Evolutionary conservation across 2,329 filamentous ascomycete genomes (phyloP).

Genomic region (Xylaria arbuscula): DNA sequence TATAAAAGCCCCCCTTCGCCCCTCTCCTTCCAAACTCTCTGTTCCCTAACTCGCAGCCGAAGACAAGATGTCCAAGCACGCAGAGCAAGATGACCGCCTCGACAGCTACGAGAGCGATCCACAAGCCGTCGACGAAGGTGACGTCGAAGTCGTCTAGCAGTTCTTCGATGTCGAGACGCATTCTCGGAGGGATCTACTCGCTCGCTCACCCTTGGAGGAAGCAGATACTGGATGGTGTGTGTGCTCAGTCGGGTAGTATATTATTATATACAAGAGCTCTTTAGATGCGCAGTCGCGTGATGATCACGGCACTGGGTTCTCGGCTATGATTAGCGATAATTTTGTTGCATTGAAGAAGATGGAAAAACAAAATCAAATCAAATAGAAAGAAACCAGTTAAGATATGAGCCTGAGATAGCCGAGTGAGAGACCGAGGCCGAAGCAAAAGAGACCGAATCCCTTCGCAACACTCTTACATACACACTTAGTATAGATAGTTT

Average conservation of each 20-base stretch:
- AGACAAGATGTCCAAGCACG: conserved; percentile 45
- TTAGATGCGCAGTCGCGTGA: too few relatives aligned
- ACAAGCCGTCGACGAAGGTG: conserved; percentile 58
- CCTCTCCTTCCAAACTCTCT: background rate
- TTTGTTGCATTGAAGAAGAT: too few relatives aligned
- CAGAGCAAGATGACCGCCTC: conserved; percentile 59
- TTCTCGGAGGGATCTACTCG: background rate
- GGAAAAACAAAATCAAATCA: too few relatives aligned
- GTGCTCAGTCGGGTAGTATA: background rate
- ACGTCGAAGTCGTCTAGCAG: conserved; percentile 51
- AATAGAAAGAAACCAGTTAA: too few relatives aligned
- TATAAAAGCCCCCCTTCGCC: background rate
- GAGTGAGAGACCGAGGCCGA: too few relatives aligned
- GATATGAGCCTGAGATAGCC: too few relatives aligned
- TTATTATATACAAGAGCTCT: background rate
- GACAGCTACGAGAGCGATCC: conserved; percentile 59
- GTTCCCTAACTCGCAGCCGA: conserved; percentile 15
- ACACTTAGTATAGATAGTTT: background rate
- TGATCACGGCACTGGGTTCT: background rate
- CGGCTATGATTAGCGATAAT: background rate
- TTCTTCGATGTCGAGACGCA: conserved; percentile 31
- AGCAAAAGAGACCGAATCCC: too few relatives aligned
- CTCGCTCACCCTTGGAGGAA: background rate
- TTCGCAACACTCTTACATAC: too few relatives aligned
- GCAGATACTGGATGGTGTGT: background rate